phyloP scores from a whole-genome alignment of 495 filamentous ascomycete genomes.

The Trypethelium eluteriae region DNA sequence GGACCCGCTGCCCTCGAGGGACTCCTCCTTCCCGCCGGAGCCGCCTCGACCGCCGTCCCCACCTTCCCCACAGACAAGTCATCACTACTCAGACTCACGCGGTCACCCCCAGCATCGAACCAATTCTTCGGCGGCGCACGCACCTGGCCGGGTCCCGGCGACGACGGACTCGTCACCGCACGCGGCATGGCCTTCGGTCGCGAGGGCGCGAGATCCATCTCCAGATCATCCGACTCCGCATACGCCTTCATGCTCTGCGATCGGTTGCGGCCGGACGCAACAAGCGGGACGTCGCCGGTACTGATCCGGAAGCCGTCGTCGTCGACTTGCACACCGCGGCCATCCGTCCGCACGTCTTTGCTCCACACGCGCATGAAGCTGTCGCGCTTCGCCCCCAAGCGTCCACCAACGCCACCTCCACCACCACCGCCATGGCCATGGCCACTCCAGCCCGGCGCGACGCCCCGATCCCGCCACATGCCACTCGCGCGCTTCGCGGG shows the following conservation, averaged over 20 bases:
- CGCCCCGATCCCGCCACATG: constrained; percentile 4
- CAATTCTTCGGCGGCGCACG: not conserved
- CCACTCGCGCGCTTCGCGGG: not conserved
- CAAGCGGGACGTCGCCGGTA: not conserved
- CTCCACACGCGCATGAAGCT: not conserved
- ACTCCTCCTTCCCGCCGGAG: too few relatives aligned
- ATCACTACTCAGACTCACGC: not conserved
- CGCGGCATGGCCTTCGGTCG: not conserved
- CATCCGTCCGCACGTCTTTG: not conserved
- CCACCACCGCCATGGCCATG: too few relatives aligned
- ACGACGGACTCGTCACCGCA: not conserved
- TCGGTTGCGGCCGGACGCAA: not conserved
- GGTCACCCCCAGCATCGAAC: not conserved
- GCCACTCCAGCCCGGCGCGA: not conserved
- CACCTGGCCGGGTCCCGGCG: not conserved
- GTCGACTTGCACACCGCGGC: not conserved
- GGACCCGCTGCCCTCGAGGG: not conserved
- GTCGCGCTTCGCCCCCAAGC: not conserved
- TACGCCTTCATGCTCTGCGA: not conserved
- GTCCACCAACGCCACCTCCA: not conserved
- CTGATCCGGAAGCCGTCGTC: not conserved
- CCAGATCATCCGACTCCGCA: not conserved
- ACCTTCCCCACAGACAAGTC: not conserved
- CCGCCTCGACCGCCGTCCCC: not conserved
- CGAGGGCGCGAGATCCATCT: not conserved